These are phyloP conservation scores for Eimeria maxima DNA, from an alignment of 169 alveolate genomes.

Conservation along the genomic window DNA sequence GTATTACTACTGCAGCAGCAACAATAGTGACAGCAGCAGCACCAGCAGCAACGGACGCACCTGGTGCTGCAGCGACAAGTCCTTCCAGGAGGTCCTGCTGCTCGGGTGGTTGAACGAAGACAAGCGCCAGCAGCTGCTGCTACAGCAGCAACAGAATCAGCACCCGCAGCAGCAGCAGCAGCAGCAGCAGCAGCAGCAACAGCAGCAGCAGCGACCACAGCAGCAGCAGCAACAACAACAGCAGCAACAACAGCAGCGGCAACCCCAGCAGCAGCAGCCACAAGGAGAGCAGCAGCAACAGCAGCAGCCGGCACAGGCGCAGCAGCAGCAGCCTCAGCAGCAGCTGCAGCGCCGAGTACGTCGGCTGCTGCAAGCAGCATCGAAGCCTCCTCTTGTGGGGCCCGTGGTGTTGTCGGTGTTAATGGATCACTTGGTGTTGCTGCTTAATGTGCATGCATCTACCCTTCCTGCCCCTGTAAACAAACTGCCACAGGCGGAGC, in stretches of 20 bases:
- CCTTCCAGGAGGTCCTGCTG: slow-evolving; percentile 64
- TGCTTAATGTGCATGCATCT: slow-evolving; percentile 58
- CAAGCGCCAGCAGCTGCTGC: too few relatives aligned
- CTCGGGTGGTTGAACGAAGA: slow-evolving; percentile 71
- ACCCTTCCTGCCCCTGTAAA: slow-evolving; percentile 4
- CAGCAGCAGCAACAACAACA: slow-evolving; percentile 26
- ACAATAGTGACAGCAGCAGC: neutral
- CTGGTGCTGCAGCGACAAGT: slow-evolving; percentile 50
- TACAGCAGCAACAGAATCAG: too few relatives aligned
- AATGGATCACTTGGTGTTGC: slow-evolving; percentile 49
- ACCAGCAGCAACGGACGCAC: neutral
- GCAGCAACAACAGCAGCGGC: neutral
- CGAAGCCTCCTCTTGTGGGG: slow-evolving; percentile 59
- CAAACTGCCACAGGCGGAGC: slow-evolving; percentile 6
- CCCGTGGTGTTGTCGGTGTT: slow-evolving; percentile 55
- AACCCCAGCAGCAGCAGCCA: slow-evolving; percentile 35
- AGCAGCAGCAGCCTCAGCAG: slow-evolving; percentile 60
- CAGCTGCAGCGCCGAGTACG: slow-evolving; percentile 70
- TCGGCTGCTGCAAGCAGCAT: slow-evolving; percentile 72
- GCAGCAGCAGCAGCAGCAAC: neutral
- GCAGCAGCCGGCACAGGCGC: neutral
- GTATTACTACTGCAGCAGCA: slow-evolving; percentile 61
- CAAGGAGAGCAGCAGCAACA: neutral
- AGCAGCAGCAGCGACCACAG: neutral
- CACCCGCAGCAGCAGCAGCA: slow-evolving; percentile 27